These are phyloP conservation scores for Hortaea sp. DNA, from an alignment of 2,329 filamentous ascomycete species.

Conservation along the genomic window DNA sequence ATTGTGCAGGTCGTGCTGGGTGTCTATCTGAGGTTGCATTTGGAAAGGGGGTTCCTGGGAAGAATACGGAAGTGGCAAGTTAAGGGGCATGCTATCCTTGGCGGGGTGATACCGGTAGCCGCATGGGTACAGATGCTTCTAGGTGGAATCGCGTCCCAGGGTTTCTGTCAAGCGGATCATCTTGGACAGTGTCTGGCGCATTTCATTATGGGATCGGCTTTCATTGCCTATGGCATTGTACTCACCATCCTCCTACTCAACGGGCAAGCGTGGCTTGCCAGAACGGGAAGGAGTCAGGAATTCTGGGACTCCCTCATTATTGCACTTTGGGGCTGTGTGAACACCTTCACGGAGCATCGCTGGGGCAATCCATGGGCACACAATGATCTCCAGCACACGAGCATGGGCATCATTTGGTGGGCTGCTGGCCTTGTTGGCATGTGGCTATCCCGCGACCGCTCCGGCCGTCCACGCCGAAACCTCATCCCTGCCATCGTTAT, in stretches of 20 bases:
- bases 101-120: conserved; percentile 76
- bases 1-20: conserved; percentile 69
- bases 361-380: conserved; percentile 84
- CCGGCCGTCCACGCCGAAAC: conserved; percentile 82
- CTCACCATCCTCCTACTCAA: conserved; percentile 79
- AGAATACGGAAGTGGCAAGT: conserved; percentile 63
- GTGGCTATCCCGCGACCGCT: conserved; percentile 77
- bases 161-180: conserved; percentile 89
- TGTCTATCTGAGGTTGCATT: conserved; percentile 78
- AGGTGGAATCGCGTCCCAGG: conserved; percentile 81
- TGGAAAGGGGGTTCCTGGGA: conserved; percentile 73
- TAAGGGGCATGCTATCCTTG: conserved; percentile 65
- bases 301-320: conserved; percentile 93
- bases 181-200: conserved; percentile 87
- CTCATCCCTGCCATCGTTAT: conserved; percentile 88
- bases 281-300: conserved; percentile 80
- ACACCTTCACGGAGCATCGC: conserved; percentile 94
- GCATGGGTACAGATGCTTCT: conserved; percentile 94
- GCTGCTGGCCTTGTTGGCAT: conserved; percentile 81
- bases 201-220: conserved; percentile 97
- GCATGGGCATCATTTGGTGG: conserved; percentile 99
- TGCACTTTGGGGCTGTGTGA: conserved; percentile 90
- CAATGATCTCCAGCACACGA: conserved; percentile 95
- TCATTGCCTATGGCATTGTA: conserved; percentile 85
- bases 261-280: conserved; percentile 76